Evolutionary conservation across 1,284 basidiomycete species (phyloP), one percentile per base, ranked within the genome.

Genomic region (Trichosporon inkin): DNA sequence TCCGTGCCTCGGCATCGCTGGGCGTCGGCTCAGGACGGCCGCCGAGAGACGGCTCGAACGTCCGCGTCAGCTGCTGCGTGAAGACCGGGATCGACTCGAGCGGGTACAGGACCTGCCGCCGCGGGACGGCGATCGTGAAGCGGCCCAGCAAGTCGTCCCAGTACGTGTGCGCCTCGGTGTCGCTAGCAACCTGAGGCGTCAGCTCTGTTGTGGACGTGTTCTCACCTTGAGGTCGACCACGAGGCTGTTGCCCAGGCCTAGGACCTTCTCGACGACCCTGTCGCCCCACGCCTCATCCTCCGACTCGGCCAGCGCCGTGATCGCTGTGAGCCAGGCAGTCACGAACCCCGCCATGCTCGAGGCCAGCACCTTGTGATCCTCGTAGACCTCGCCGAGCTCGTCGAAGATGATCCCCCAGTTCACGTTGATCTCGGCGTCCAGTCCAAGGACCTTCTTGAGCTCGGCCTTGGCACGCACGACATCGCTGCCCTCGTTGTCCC

Each of bases 311-410:
- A 49, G 24, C 10, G 44, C 44, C 22, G 44, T 49, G 44, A 49
- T 28, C 8, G 44, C 44, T 5, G 24, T 49, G 6, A 49, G 44
- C 44, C 44, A 49, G 17, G 44, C 44, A 5, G 44, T 24, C 14
- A 22, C 24, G 7, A 32, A 32, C 28, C 44, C 44, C 3, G 44
- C 44, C 44, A 49, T 32, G 24, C 44, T 49, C 24, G 44, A 49
- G 3, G 44, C 44, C 8, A 49, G 44, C 6, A 49, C 24, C 22
- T 24, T 22, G 44, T 49, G 44, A 24, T 49, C 44, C 22, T 49
- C 44, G 24, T 49, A 49, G 22, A 49, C 16, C 22, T 49, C 44
- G 44, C 28, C 44, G 44, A 49, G 44, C 44, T 49, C 44, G 44
- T 49, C 44, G 22, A 28, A 6, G 13, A 49, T 14, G 44, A 49